Percentiles rank a stretch among this genome's conserved stretches.
phyloP scores from a whole-genome alignment of 73 alveolate genomes.

The Paramecium bursaria region DNA sequence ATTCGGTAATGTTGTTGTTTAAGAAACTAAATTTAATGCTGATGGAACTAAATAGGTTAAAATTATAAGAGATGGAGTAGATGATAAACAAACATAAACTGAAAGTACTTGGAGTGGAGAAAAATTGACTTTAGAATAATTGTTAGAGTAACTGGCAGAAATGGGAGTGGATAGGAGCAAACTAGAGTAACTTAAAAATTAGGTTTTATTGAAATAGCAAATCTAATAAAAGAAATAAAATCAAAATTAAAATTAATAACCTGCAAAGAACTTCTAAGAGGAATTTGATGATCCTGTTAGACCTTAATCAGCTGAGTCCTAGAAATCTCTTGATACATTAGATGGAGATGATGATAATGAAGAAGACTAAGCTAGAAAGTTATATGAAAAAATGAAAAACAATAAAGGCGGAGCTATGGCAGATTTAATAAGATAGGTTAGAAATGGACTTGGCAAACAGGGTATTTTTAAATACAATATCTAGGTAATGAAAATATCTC shows the following conservation, averaged over 20 bases:
- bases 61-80: constrained; percentile 54
- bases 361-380: constrained; percentile 51
- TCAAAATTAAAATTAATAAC: constrained; percentile 1
- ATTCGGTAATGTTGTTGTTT: constrained; percentile 44
- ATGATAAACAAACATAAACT: constrained; percentile 60
- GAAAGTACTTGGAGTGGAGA: constrained; percentile 39
- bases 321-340: constrained; percentile 29
- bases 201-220: constrained; percentile 39
- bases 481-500: constrained; percentile 59
- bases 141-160: constrained; percentile 7
- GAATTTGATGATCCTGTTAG: constrained; percentile 25
- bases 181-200: constrained; percentile 21
- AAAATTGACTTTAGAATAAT: constrained; percentile 27
- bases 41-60: constrained; percentile 60
- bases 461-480: neutral
- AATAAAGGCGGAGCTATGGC: constrained; percentile 57
- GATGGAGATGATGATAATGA: constrained; percentile 66
- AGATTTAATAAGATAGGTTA: constrained; percentile 57
- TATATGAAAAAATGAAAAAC: constrained; percentile 19
- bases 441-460: constrained; percentile 52
- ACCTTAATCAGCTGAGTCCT: constrained; percentile 21
- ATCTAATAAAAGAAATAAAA: constrained; percentile 24
- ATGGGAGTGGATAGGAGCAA: constrained; percentile 50
- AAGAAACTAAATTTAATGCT: constrained; percentile 61
- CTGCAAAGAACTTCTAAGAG: too few species aligned